A percentile compares a stretch with the other conserved stretches of the same genome.
Conservation (phyloP, 129 eudicot genomes). For the sunflower (Helianthus annuus) region HanXRQr2.0-SUNRISE NC_035447.2:24016473-24016972, state of each 20-base stretch:
- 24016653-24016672: constrained; percentile 17
- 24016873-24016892: not conserved
- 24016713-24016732: constrained; percentile 61
- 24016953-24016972: constrained; percentile 95
- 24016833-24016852: constrained; percentile 31
- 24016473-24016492: constrained; percentile 94
- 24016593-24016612: constrained; percentile 12
- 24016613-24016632: not conserved
- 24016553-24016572: constrained; percentile 15
- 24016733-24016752: constrained; percentile 55
- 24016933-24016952: constrained; percentile 59
- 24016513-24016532: constrained; percentile 60
- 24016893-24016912: constrained; percentile 1
- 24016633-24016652: not conserved
- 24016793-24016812: constrained; percentile 61
- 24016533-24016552: constrained; percentile 16
- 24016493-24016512: constrained; percentile 72
- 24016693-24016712: constrained; percentile 53
- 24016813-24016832: constrained; percentile 32
- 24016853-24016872: constrained; percentile 18
- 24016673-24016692: constrained; percentile 49
- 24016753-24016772: constrained; percentile 23
- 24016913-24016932: constrained; percentile 22
- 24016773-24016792: constrained; percentile 33
- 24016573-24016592: constrained; percentile 20